phyloP scores from a whole-genome alignment of 2,329 filamentous ascomycete genomes.

The Plenodomus biglobosus region DNA sequence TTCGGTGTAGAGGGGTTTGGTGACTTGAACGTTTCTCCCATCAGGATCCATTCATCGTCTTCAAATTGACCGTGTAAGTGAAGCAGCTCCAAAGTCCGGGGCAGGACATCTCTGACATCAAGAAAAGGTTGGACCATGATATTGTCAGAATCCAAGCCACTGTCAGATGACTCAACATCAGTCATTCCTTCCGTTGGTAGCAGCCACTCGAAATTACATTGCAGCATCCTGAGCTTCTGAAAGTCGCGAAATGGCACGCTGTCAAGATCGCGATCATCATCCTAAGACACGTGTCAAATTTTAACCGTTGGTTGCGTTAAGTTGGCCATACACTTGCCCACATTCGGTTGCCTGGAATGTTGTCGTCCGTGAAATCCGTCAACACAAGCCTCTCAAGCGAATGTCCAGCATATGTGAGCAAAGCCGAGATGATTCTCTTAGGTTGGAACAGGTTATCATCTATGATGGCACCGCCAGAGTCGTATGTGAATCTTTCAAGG shows the following conservation, averaged over 20 bases:
- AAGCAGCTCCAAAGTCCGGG: background rate
- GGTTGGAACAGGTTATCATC: constrained; percentile 4
- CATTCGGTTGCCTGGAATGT: background rate
- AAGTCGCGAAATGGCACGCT: background rate
- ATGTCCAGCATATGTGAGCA: constrained; percentile 4
- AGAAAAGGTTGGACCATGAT: background rate
- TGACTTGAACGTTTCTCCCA: background rate
- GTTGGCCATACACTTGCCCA: background rate
- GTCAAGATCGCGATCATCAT: background rate
- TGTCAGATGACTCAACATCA: background rate
- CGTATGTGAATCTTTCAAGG: constrained; percentile 14
- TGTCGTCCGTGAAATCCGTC: background rate
- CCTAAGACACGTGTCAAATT: background rate
- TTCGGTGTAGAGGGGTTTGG: background rate
- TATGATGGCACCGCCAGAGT: constrained; percentile 5
- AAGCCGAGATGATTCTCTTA: constrained; percentile 8
- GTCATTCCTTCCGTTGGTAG: background rate
- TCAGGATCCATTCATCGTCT: background rate
- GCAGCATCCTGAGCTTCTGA: background rate
- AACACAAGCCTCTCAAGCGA: constrained; percentile 10
- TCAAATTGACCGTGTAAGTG: background rate
- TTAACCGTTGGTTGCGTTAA: too few species aligned
- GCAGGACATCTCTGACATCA: background rate
- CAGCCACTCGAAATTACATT: background rate
- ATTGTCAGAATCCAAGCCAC: background rate